Evolutionary conservation across 441 rosid genomes (phyloP).

Genomic region (Syzygium syzygioides): DNA sequence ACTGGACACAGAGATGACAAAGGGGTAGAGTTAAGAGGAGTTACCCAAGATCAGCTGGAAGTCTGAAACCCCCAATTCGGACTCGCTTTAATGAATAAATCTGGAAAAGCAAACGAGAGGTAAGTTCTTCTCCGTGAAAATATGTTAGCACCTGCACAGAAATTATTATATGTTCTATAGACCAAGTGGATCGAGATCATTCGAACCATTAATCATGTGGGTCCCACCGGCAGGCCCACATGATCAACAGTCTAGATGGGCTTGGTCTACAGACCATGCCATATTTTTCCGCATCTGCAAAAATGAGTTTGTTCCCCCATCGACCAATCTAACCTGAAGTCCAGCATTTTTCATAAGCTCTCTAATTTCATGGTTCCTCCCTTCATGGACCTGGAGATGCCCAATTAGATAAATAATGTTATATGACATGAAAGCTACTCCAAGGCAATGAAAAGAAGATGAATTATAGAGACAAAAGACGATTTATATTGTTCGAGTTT

Average conservation of each 20-base stretch:
- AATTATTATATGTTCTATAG: neutral
- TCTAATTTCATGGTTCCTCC: slow-evolving; percentile 90
- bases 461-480: neutral
- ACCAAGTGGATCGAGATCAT: neutral
- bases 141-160: neutral
- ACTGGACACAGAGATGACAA: neutral
- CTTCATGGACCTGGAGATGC: slow-evolving; percentile 76
- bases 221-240: neutral
- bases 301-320: slow-evolving; percentile 2
- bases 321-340: slow-evolving; percentile 60
- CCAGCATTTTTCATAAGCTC: slow-evolving; percentile 93
- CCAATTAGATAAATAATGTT: neutral
- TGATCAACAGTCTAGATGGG: neutral
- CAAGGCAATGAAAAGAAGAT: neutral
- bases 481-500: neutral
- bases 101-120: slow-evolving; percentile 28
- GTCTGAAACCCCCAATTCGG: slow-evolving; percentile 82
- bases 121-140: neutral
- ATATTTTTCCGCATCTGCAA: neutral
- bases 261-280: neutral
- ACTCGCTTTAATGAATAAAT: slow-evolving; percentile 69
- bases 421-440: neutral
- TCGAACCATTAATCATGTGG: neutral
- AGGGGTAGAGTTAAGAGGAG: neutral
- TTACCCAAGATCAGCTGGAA: slow-evolving; percentile 90